phyloP scores from a whole-genome alignment of 2,329 filamentous ascomycete genomes.

The Neofusicoccum parvum region DNA sequence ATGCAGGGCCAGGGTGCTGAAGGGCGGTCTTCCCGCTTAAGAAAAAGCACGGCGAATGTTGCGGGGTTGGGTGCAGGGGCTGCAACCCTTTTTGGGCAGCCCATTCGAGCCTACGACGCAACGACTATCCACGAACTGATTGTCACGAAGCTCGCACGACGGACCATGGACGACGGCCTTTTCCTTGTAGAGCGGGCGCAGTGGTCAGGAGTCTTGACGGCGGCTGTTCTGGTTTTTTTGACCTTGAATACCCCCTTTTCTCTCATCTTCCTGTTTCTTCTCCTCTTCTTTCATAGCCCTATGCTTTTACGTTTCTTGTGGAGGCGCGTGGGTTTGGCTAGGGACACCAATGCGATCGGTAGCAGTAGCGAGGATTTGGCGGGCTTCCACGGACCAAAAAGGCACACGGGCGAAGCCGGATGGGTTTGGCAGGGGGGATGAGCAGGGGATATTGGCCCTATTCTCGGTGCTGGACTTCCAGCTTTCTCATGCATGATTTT shows the following conservation, averaged over 20 bases:
- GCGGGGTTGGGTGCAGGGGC: neutral
- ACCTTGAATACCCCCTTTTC: constrained; percentile 12
- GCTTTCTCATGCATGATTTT: neutral
- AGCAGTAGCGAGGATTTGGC: neutral
- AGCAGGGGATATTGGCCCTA: neutral
- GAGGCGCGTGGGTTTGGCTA: neutral
- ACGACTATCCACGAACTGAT: constrained; percentile 3
- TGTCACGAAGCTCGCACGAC: neutral
- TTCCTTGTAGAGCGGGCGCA: constrained; percentile 4
- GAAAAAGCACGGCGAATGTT: neutral
- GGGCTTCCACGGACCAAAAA: neutral
- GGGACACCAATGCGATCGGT: neutral
- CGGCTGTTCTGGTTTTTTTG: constrained; percentile 9
- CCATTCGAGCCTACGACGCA: constrained; percentile 8
- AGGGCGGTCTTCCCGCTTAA: constrained; percentile 6
- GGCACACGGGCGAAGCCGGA: neutral
- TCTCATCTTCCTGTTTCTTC: neutral
- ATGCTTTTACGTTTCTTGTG: neutral
- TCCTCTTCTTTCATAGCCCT: neutral
- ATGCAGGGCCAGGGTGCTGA: constrained; percentile 45
- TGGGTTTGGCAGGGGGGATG: neutral
- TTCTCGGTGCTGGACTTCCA: neutral
- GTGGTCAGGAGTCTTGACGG: neutral
- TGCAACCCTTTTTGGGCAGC: neutral
- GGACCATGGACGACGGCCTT: neutral